Base-by-base conservation (phyloP, 1,139 yeast species). In the Candida sanyaensis region DNA sequence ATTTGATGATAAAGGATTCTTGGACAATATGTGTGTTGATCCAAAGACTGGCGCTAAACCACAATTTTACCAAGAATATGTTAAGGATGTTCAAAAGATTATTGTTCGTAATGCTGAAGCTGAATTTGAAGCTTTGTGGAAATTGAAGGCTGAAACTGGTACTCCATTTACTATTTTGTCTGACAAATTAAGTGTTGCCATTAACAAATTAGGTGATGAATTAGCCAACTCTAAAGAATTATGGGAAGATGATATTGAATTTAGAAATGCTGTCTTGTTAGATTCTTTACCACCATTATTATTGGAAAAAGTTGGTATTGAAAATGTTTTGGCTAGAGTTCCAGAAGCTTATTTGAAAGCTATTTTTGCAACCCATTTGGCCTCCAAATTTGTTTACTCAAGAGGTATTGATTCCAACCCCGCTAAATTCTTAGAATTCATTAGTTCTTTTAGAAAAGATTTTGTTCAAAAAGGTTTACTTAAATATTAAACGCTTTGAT, bases 321-420 rank as follows among this genome's bases (percentile, higher is more conserved):
- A 85, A 27, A 71, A 74, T 50, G 83, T 93, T 42, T 72, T 92
- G 59, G 61, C 75, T 42, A 83, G 96, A 59, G 96, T 93, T 45
- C 99, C 99, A 13, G 90, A 80, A 52, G 80, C 95, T 50, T 93
- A 93, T 66, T 77, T 92, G 64, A 85, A 84, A 63, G 96, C 97
- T 10, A 81, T 93, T 56, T 88, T 93, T 65, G 97, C 97, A 46
- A 88, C 96, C 40, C 87, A 84, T 63, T 78, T 93, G 60, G 95
- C 97, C 12, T 89, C 97, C 39, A 80, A 88, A 49, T 93, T 88
- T 68, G 96, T 93, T 53, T 93, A 93, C 69, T 80, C 89, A 44
- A 79, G 86, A 63, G 97, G 98, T 47, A 80, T 86, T 55, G 90
- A 82, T 58, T 82, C 91, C 38, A 86, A 86, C 64, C 96, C 93